Evolutionary conservation across 2,329 filamentous ascomycete genomes (phyloP).

Genomic region (Cryoendolithus antarcticus): DNA sequence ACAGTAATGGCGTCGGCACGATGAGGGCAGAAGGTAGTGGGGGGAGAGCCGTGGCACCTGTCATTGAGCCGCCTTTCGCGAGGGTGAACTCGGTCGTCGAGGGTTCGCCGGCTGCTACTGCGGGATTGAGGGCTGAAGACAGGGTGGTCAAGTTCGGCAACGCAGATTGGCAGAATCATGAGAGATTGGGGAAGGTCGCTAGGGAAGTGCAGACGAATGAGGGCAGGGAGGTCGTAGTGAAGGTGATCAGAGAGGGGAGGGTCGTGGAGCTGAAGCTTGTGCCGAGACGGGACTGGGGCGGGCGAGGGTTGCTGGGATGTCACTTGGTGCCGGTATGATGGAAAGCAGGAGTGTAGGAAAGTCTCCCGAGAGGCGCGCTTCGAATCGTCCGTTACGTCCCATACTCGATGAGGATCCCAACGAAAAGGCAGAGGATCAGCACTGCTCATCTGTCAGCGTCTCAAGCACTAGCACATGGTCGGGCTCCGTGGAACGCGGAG

Average conservation of each 20-base stretch:
- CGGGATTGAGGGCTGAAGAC: constrained; percentile 72
- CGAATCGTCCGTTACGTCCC: too few relatives aligned
- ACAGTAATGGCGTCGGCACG: too few relatives aligned
- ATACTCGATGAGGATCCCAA: too few relatives aligned
- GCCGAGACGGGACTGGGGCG: constrained; percentile 76
- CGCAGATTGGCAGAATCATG: constrained; percentile 74
- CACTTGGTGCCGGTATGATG: constrained; percentile 71
- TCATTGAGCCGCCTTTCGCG: constrained; percentile 59
- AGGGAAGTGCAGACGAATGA: constrained; percentile 83
- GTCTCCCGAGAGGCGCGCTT: too few relatives aligned
- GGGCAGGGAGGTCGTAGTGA: constrained; percentile 60
- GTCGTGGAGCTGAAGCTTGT: constrained; percentile 56
- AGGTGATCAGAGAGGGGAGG: constrained; percentile 46
- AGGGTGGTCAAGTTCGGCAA: constrained; percentile 73
- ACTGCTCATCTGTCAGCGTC: too few relatives aligned
- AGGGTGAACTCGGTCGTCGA: constrained; percentile 74
- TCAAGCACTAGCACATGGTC: too few relatives aligned
- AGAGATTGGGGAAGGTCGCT: constrained; percentile 73
- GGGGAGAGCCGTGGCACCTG: constrained; percentile 15
- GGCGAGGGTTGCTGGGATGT: constrained; percentile 77
- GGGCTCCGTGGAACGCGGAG: too few relatives aligned
- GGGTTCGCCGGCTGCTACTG: constrained; percentile 67
- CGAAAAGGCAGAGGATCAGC: too few relatives aligned
- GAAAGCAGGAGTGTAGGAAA: neutral
- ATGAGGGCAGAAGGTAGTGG: too few relatives aligned